Base-by-base conservation (phyloP, 176 grass and related monocot genomes). In the Poa annua region DNA sequence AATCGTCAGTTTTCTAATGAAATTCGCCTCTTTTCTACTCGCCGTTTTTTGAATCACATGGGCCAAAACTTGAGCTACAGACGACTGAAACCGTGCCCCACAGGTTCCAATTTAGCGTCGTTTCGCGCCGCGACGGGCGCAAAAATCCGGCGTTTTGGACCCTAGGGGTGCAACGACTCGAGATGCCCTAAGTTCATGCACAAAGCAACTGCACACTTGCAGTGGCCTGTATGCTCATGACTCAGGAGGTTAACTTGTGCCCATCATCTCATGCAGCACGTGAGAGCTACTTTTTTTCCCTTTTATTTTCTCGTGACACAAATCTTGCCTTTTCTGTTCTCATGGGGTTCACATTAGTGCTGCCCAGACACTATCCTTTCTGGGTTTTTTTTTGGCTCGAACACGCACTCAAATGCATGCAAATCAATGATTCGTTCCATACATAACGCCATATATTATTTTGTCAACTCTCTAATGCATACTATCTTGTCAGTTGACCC, bases 231-330 rank as follows among this genome's bases (percentile, higher is more conserved):
- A 16, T 54, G 80, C 53, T 54, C 45, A 60, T 54, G 59, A 75
- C 42, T 44, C 45, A 35, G 68, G 72, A 78, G 78, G 65, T 73
- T 82, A 80, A 64, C 54, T 89, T 60, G 84, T 81, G 42, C 74
- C 71, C 35, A 66, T 36, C 75, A 15, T 78, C 74, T 78, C 72
- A 56, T 86, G 83, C 1, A 25, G 54, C 83, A 82, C 71, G 88
- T 82, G 88, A 86, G 63, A 45, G 56, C 54, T n/a, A 19, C 25
- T 45, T 51, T 89, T 73, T 66, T 35, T 9, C 1, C 12, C 68
- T 1, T 55, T 44, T 76, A 41, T 45, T 47, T 36, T 85, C 77
- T 39, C 34, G 34, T 21, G 39, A 73, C 15, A 21, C 64, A 60
- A 19, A 81, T 60, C 54, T 79, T 66, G 0, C 36, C 81, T 84